phyloP scores from a whole-genome alignment of 2,329 filamentous ascomycete genomes.

The Colletotrichum sp. region DNA sequence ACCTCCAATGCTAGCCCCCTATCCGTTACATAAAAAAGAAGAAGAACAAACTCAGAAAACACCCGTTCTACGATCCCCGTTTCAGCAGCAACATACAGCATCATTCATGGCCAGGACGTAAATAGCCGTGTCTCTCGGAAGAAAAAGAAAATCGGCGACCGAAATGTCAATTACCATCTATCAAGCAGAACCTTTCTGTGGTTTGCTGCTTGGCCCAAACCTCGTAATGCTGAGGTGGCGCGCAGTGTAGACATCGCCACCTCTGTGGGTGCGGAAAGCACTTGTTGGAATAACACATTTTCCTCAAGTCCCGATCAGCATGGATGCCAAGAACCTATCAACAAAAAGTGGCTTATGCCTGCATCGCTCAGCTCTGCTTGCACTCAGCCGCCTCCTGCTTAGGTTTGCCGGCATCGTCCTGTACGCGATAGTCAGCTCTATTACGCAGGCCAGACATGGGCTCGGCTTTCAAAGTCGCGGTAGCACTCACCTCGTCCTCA shows the following conservation, averaged over 20 bases:
- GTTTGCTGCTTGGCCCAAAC: neutral
- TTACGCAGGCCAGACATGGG: neutral
- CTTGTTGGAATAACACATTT: neutral
- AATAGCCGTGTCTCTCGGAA: constrained; percentile 4
- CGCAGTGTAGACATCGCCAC: neutral
- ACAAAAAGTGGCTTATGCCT: constrained; percentile 37
- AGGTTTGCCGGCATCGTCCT: constrained; percentile 89
- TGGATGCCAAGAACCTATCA: constrained; percentile 8
- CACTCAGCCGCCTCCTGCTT: constrained; percentile 95
- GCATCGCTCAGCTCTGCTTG: constrained; percentile 81
- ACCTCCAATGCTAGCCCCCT: neutral
- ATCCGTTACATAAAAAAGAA: neutral
- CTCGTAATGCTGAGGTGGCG: neutral
- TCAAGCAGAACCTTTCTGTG: constrained; percentile 3
- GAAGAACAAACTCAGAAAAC: neutral
- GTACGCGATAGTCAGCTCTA: constrained; percentile 21
- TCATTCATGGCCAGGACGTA: constrained; percentile 14
- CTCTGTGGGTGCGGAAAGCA: neutral
- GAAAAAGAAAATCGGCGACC: neutral
- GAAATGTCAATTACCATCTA: constrained; percentile 23
- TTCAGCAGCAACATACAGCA: constrained; percentile 18
- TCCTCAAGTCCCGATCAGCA: neutral
- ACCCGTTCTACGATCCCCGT: constrained; percentile 5
- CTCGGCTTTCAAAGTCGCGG: neutral
- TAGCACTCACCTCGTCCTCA: constrained; percentile 71